phyloP scores from a whole-genome alignment of 192 early-diverging fungal genomes.

The Rhizophagus prolifer region DNA sequence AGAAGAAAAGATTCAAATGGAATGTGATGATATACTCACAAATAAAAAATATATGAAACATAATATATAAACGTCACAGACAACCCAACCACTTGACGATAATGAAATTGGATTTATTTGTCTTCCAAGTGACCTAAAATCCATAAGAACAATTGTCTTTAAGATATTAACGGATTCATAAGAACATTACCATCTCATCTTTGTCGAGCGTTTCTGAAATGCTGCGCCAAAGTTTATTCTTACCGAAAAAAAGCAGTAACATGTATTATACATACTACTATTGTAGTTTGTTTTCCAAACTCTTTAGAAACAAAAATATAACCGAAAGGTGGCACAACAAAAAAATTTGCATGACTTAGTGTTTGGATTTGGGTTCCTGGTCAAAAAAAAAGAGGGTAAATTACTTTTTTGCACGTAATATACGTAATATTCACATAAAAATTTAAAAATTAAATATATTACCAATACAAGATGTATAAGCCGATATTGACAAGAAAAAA shows the following conservation, averaged over 20 bases:
- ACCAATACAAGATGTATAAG: constrained; percentile 3
- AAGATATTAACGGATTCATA: background rate
- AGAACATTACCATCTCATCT: background rate
- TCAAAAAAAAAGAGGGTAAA: background rate
- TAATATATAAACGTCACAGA: constrained; percentile 5
- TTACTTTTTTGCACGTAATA: background rate
- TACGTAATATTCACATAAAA: background rate
- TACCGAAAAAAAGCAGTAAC: background rate
- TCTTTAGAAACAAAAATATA: constrained; percentile 19
- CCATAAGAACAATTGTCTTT: background rate
- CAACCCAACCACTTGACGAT: background rate
- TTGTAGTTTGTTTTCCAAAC: constrained; percentile 5
- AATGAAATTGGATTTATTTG: background rate
- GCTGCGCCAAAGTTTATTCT: background rate
- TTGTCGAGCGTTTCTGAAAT: background rate
- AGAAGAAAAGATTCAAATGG: background rate
- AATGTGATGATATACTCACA: background rate
- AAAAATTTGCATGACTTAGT: constrained; percentile 14
- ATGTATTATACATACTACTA: constrained; percentile 7
- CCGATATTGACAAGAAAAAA: background rate
- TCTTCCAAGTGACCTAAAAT: background rate
- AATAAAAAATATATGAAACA: constrained; percentile 11
- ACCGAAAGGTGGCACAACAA: constrained; percentile 9
- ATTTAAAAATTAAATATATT: background rate
- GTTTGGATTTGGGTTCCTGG: background rate